phyloP scores from a whole-genome alignment of 2,329 filamentous ascomycete genomes.

The Pseudogymnoascus sp. region DNA sequence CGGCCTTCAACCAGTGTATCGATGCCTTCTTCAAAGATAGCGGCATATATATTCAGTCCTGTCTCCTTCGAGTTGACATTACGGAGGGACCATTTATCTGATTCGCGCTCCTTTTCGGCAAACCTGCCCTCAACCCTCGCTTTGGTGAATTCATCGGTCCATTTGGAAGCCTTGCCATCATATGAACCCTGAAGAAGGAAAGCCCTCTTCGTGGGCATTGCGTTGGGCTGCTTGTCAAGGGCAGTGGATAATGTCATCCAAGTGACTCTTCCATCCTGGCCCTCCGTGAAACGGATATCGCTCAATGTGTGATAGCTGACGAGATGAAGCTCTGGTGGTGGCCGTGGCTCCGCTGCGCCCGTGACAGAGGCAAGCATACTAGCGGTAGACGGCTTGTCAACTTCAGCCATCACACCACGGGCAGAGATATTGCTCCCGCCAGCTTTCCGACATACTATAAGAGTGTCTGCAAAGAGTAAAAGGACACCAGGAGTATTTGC shows the following conservation, averaged over 20 bases:
- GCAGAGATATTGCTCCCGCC: slow-evolving; percentile 56
- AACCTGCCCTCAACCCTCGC: slow-evolving; percentile 81
- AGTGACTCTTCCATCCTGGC: slow-evolving; percentile 52
- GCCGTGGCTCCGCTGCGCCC: slow-evolving; percentile 50
- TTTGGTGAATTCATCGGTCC: slow-evolving; percentile 79
- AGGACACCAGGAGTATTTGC: slow-evolving; percentile 57
- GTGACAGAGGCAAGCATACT: slow-evolving; percentile 55
- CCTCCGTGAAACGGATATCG: slow-evolving; percentile 66
- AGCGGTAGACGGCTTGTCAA: slow-evolving; percentile 69
- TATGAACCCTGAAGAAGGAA: slow-evolving; percentile 68
- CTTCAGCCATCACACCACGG: slow-evolving; percentile 70
- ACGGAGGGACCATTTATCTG: slow-evolving; percentile 70
- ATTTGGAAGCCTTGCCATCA: slow-evolving; percentile 66
- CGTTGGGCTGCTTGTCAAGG: slow-evolving; percentile 37
- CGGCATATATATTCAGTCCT: slow-evolving; percentile 52
- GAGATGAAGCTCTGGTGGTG: slow-evolving; percentile 63
- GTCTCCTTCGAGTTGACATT: slow-evolving; percentile 56
- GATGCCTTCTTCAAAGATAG: slow-evolving; percentile 63
- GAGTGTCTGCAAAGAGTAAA: slow-evolving; percentile 73
- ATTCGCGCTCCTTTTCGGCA: slow-evolving; percentile 72
- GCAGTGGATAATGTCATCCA: slow-evolving; percentile 57
- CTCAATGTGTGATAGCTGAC: slow-evolving; percentile 61
- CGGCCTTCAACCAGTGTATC: slow-evolving; percentile 55
- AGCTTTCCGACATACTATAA: slow-evolving; percentile 69
- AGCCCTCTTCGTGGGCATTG: slow-evolving; percentile 51